phyloP scores from a whole-genome alignment of 1,139 yeast species.

The Pichia inconspicua region DNA sequence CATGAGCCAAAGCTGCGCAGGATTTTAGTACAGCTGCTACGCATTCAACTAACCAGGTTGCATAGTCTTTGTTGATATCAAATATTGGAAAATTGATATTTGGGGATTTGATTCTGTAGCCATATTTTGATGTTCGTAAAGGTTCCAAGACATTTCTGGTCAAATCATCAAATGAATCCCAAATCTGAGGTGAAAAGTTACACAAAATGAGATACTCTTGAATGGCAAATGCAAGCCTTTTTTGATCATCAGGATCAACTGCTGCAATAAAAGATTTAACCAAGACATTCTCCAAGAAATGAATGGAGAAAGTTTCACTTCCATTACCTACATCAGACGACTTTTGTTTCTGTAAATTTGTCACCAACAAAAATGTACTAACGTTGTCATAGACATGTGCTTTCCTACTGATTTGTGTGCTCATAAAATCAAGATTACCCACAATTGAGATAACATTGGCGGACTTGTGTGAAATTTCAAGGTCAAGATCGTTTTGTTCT shows the following conservation, averaged over 20 bases:
- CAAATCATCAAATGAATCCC: constrained; percentile 60
- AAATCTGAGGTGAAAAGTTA: constrained; percentile 39
- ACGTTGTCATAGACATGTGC: constrained; percentile 11
- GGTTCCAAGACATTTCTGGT: constrained; percentile 75
- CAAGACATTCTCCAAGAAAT: constrained; percentile 59
- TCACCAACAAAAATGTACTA: constrained; percentile 11
- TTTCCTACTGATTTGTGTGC: not conserved
- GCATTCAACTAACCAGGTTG: constrained; percentile 63
- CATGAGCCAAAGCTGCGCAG: constrained; percentile 5
- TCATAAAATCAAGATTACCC: constrained; percentile 60
- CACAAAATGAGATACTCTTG: constrained; percentile 74
- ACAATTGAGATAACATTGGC: constrained; percentile 66
- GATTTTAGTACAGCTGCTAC: constrained; percentile 37
- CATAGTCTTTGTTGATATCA: constrained; percentile 35
- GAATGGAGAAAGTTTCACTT: constrained; percentile 53
- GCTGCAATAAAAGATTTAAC: constrained; percentile 86
- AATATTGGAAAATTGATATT: constrained; percentile 42
- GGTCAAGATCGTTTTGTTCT: constrained; percentile 18
- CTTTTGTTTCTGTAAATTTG: constrained; percentile 7
- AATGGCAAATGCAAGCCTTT: constrained; percentile 80
- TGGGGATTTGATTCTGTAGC: constrained; percentile 28
- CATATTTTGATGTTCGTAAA: constrained; percentile 63
- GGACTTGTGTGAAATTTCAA: constrained; percentile 48
- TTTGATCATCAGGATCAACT: constrained; percentile 77
- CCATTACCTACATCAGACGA: constrained; percentile 41